Conservation (phyloP, 2,329 filamentous ascomycete species). For the Trichoderma asperellum region DNA sequence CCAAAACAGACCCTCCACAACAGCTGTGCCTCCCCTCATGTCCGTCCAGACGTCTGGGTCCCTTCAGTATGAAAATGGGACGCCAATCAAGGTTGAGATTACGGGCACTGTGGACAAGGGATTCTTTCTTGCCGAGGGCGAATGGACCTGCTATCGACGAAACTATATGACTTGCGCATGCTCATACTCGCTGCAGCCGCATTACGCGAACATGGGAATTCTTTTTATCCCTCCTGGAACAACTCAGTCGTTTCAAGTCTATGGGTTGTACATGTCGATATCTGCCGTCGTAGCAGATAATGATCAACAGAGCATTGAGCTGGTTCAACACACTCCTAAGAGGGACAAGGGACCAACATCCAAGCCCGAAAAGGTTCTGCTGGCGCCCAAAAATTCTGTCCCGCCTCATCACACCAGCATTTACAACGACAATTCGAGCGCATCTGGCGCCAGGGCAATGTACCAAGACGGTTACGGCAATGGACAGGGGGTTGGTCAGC, state of each 20-base stretch:
- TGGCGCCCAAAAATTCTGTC: slow-evolving; percentile 70
- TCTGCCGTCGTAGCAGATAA: slow-evolving; percentile 80
- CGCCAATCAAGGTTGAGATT: slow-evolving; percentile 70
- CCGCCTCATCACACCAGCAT: slow-evolving; percentile 52
- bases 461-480: slow-evolving; percentile 51
- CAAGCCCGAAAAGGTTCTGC: slow-evolving; percentile 69
- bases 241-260: slow-evolving; percentile 65
- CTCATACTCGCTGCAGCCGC: slow-evolving; percentile 71
- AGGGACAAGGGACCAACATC: slow-evolving; percentile 83
- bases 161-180: slow-evolving; percentile 91
- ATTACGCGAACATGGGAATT: slow-evolving; percentile 51
- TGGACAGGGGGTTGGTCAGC: slow-evolving; percentile 39
- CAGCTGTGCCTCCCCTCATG: slow-evolving; percentile 58
- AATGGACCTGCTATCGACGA: slow-evolving; percentile 90
- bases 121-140: slow-evolving; percentile 78
- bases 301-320: slow-evolving; percentile 74
- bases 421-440: slow-evolving; percentile 46
- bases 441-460: slow-evolving; percentile 36
- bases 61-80: slow-evolving; percentile 62
- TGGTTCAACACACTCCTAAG: slow-evolving; percentile 91
- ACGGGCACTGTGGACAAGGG: slow-evolving; percentile 85
- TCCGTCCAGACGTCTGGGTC: slow-evolving; percentile 58
- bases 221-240: slow-evolving; percentile 57
- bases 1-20: slow-evolving; percentile 37
- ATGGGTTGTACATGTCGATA: slow-evolving; percentile 80